Evolutionary conservation across 2,329 filamentous ascomycete genomes (phyloP).

Genomic region (Leptographium lundbergii): DNA sequence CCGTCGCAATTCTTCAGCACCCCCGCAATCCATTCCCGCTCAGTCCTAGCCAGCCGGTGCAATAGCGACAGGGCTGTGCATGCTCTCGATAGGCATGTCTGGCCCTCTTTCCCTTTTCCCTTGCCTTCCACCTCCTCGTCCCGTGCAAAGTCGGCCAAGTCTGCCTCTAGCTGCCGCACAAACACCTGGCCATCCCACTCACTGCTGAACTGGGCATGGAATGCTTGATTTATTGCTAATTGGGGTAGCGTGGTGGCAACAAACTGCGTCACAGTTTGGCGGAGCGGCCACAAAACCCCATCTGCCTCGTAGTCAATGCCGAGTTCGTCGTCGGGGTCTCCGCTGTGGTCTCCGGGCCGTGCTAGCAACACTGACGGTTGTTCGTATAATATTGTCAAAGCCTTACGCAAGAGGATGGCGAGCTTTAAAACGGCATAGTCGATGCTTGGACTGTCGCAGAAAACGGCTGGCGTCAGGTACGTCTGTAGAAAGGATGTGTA

Average conservation of each 20-base stretch:
- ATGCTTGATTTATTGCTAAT: constrained; percentile 13
- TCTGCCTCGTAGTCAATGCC: neutral
- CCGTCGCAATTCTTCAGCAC: neutral
- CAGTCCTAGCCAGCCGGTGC: neutral
- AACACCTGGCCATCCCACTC: constrained; percentile 7
- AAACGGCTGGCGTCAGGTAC: neutral
- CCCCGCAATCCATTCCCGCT: neutral
- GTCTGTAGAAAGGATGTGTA: constrained; percentile 21
- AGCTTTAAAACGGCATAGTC: constrained; percentile 11
- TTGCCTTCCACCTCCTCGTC: neutral
- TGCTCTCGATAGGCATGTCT: neutral
- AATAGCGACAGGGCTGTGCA: neutral
- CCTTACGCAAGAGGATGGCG: constrained; percentile 12
- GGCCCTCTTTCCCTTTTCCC: too few relatives aligned
- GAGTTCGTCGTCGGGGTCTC: neutral
- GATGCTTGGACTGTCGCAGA: constrained; percentile 28
- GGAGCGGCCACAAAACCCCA: constrained; percentile 11
- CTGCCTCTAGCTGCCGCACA: neutral
- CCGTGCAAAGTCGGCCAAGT: neutral
- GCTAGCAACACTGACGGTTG: constrained; percentile 10
- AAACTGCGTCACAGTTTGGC: constrained; percentile 15
- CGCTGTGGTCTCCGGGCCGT: neutral
- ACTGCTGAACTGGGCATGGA: constrained; percentile 8
- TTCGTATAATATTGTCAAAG: constrained; percentile 14
- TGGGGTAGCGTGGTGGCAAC: constrained; percentile 13